Evolutionary conservation across 2,329 filamentous ascomycete genomes (phyloP), one percentile per base, ranked within the genome.

Genomic region (Samsoniella hepiali): DNA sequence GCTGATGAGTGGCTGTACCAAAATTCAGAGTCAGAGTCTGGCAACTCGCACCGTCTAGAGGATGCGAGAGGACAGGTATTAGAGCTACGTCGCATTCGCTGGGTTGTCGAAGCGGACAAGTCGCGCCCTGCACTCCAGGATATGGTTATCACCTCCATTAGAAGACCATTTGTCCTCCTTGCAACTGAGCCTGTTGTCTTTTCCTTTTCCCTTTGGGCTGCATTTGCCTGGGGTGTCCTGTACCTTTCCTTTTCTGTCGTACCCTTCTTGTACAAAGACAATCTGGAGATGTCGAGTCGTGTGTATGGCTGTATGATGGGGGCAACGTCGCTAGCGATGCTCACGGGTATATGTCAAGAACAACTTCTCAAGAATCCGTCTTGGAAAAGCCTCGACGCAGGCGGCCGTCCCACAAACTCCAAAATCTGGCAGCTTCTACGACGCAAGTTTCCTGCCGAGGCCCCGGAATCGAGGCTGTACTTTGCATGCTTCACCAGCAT

Each of bases 141-240:
- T 64, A 91, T 93, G 84, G 87, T 97, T 59, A 79, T 81, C 6
- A 85, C 91, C 13, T 95, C 91, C 0, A 76, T 94, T 7, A 87
- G 86, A 67, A 84, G 93, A 0, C 93, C 93, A 0, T 96, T 97
- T 73, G 86, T 88, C 69, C 82, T 93, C 1, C 84, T 93, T 17
- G 77, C 88, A 67, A 93, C 90, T 0, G 90, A 93, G 68, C 88
- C 90, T 0, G 88, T 92, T 10, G 89, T 93, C 15, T 92, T 93
- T 75, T 92, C 86, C 78, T 97, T 97, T 78, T 92, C 89, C 0
- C 80, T 96, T 0, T 97, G 93, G 93, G 89, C 93, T 1, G 84
- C 91, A 0, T 97, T 97, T 74, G 88, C 88, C 27, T 97, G 93
- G 93, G 92, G 90, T 0, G 84, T 96, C 0, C 83, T 97, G 0